These are phyloP conservation scores for Carex pumila DNA, from an alignment of 176 grass and related monocot species.

Conservation along the genomic window DNA sequence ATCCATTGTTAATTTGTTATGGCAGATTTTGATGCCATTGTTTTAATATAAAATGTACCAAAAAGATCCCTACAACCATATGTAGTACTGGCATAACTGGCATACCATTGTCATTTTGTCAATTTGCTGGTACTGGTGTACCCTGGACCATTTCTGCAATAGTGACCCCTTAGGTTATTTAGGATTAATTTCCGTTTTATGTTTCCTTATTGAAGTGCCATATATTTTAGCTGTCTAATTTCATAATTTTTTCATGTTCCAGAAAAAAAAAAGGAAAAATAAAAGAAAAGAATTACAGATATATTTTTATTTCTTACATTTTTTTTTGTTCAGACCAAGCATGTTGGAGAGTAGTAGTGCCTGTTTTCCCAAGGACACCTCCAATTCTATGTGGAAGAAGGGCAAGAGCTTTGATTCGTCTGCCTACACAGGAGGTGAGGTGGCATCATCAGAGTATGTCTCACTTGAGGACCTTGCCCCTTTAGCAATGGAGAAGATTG, in stretches of 20 bases:
- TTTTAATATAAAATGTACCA: no score
- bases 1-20: background rate
- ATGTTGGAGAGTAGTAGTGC: slow-evolving; percentile 37
- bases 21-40: background rate
- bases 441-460: slow-evolving; percentile 58
- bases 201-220: background rate
- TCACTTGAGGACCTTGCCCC: slow-evolving; percentile 92
- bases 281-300: background rate
- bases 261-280: no score
- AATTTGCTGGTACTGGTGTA: background rate
- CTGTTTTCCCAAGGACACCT: slow-evolving; percentile 25
- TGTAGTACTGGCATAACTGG: no score
- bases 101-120: background rate
- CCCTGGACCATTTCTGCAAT: background rate
- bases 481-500: slow-evolving; percentile 98
- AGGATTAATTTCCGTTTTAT: background rate
- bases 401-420: slow-evolving; percentile 29
- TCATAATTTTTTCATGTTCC: background rate
- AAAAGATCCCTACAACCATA: no score
- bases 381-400: slow-evolving; percentile 43
- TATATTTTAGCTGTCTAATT: background rate
- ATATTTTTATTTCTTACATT: background rate
- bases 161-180: background rate
- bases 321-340: slow-evolving; percentile 34
- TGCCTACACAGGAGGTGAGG: slow-evolving; percentile 33